phyloP scores from a whole-genome alignment of 441 rosid species.

The Eruca vesicaria region DNA sequence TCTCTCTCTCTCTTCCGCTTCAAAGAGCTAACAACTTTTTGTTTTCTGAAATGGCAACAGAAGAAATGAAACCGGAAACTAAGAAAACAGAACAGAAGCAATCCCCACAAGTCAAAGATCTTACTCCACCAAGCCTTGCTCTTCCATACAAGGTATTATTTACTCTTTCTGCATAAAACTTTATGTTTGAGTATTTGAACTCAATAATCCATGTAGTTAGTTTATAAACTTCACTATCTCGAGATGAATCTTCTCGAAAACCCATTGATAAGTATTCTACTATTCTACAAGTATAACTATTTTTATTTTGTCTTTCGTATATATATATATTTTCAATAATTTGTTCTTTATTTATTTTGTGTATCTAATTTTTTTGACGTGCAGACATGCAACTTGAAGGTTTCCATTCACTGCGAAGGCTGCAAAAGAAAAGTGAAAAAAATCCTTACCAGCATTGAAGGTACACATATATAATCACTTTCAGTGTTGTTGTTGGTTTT shows the following conservation, averaged over 20 bases:
- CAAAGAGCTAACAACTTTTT: constrained; percentile 17
- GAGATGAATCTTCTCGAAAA: not conserved
- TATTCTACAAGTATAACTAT: not conserved
- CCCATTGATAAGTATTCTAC: not conserved
- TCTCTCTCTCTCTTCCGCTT: constrained; percentile 1
- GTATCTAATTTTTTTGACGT: constrained; percentile 4
- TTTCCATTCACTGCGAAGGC: constrained; percentile 77
- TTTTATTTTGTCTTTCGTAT: not conserved
- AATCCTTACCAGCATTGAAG: constrained; percentile 59
- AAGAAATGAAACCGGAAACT: constrained; percentile 34
- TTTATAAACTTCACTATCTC: not conserved
- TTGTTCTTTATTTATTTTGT: not conserved
- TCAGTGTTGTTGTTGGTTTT: not conserved
- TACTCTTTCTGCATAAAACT: not conserved
- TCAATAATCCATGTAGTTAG: not conserved
- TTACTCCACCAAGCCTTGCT: constrained; percentile 20
- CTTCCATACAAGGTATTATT: constrained; percentile 52
- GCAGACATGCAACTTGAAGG: constrained; percentile 65
- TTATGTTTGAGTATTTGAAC: not conserved
- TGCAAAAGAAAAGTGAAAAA: constrained; percentile 77
- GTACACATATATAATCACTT: constrained; percentile 31
- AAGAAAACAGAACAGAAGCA: constrained; percentile 31
- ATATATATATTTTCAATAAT: not conserved
- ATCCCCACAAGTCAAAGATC: constrained; percentile 11
- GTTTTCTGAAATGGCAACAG: constrained; percentile 41